Evolutionary conservation across 2,329 filamentous ascomycete species (phyloP).

Genomic region (Cladorrhinum sp.): DNA sequence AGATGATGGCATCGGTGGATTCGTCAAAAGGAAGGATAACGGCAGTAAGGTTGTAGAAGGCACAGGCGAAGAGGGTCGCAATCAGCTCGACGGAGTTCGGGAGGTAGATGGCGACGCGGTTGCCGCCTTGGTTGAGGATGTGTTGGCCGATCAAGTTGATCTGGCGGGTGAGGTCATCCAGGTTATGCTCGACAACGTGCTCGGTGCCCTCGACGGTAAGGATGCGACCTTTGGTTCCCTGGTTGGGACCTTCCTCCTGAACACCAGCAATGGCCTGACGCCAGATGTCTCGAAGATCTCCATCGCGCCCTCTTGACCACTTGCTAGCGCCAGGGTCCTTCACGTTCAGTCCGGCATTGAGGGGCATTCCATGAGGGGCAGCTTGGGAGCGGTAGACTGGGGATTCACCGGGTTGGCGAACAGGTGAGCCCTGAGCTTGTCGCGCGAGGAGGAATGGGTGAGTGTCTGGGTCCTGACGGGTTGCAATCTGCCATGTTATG

Average conservation of each 20-base stretch:
- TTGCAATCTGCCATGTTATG: conserved; percentile 67
- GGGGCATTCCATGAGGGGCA: conserved; percentile 78
- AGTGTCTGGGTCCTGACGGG: conserved; percentile 77
- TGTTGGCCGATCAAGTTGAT: conserved; percentile 84
- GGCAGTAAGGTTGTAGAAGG: conserved; percentile 84
- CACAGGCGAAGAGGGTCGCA: conserved; percentile 76
- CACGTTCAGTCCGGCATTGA: conserved; percentile 75
- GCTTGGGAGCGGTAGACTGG: conserved; percentile 81
- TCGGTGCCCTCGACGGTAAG: conserved; percentile 76
- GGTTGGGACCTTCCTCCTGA: conserved; percentile 57
- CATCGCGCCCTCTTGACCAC: conserved; percentile 79
- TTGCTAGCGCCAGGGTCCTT: conserved; percentile 76
- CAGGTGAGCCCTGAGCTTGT: conserved; percentile 73
- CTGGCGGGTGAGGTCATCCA: conserved; percentile 73
- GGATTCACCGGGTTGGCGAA: conserved; percentile 81
- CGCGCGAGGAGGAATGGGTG: conserved; percentile 88
- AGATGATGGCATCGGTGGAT: conserved; percentile 63
- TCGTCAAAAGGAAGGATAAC: conserved; percentile 83
- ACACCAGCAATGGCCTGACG: conserved; percentile 65
- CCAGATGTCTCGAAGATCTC: conserved; percentile 92
- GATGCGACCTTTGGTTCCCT: conserved; percentile 65
- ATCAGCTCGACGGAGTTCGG: conserved; percentile 92
- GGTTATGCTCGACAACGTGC: conserved; percentile 68
- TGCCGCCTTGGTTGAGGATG: conserved; percentile 66
- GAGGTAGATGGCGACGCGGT: conserved; percentile 82